These are phyloP conservation scores for Colletotrichum karsti DNA, from an alignment of 2,329 filamentous ascomycete species.

Conservation along the genomic window DNA sequence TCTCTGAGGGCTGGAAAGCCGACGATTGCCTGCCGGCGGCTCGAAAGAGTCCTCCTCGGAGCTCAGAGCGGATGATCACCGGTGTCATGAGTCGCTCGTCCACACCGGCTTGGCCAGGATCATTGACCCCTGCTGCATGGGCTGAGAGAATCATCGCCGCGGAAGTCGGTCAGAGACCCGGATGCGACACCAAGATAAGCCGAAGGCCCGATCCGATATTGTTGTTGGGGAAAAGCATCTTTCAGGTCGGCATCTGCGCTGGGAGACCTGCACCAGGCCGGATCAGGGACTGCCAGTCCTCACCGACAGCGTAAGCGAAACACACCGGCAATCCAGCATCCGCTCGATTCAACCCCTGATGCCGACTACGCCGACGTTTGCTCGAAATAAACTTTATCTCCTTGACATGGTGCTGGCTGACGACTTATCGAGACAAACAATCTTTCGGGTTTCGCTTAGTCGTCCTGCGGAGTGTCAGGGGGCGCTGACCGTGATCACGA, in stretches of 20 bases:
- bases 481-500: background rate
- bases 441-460: background rate
- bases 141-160: too few relatives aligned
- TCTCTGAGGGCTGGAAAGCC: too few relatives aligned
- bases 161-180: too few relatives aligned
- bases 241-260: background rate
- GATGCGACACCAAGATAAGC: too few relatives aligned
- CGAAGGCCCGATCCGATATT: too few relatives aligned
- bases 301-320: conserved; percentile 1
- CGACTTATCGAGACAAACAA: background rate
- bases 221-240: background rate
- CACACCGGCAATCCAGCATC: background rate
- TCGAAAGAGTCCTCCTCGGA: too few relatives aligned
- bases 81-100: too few relatives aligned
- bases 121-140: too few relatives aligned
- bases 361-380: background rate
- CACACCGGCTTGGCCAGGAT: too few relatives aligned
- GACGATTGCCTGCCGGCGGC: too few relatives aligned
- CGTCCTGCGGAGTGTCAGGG: background rate
- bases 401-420: background rate
- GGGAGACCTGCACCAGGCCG: background rate
- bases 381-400: background rate
- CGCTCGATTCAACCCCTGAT: background rate
- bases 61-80: too few relatives aligned
- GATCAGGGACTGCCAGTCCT: background rate